Evolutionary conservation across 2,329 filamentous ascomycete species (phyloP), one percentile per base, ranked within the genome.

Genomic region (Scedosporium boydii): DNA sequence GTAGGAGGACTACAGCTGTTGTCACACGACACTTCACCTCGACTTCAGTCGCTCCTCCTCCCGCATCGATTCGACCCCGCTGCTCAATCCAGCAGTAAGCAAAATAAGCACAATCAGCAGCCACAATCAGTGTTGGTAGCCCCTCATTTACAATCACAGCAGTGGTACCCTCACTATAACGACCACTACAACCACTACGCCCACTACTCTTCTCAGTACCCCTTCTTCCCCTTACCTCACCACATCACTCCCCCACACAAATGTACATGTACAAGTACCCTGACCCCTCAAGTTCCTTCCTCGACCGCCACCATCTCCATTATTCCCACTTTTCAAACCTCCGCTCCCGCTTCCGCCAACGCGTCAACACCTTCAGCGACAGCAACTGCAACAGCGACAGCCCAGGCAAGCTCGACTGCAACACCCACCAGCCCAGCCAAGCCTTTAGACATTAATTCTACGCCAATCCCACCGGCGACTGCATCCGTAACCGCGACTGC

Each of bases 101-200:
- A 34, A 5, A 34, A 6, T 23, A 29, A 23, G 23, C 23, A 23
- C 23, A 23, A 12, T 7, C 34, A 18, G 55, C 42, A 7, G n/a
- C 51, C 23, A 53, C 42, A 7, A 14, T 42, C 23, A 53, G 46
- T 38, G 59, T 29, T 23, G 23, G 44, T 10, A 23, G 26, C 42
- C 23, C 42, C n/a, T 55, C 58, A 38, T 21, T 58, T 9, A 16
- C 59, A 26, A 56, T 56, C 44, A 23, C 59, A 55, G 18, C 57
- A 42, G 51, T 61, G 46, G 59, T 56, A 23, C 62, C 48, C 23
- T 60, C 63, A 59, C 34, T 38, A 18, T 59, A 51, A 21, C 58
- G 44, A 61, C 58, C 46, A 27, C 51, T 34, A 9, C 42, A 26
- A 38, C n/a, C 38, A 41, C 58, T 57, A 51, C 41, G 3, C n/a